Conservation (phyloP, 129 eudicot genomes). For the Centella asiatica region DNA sequence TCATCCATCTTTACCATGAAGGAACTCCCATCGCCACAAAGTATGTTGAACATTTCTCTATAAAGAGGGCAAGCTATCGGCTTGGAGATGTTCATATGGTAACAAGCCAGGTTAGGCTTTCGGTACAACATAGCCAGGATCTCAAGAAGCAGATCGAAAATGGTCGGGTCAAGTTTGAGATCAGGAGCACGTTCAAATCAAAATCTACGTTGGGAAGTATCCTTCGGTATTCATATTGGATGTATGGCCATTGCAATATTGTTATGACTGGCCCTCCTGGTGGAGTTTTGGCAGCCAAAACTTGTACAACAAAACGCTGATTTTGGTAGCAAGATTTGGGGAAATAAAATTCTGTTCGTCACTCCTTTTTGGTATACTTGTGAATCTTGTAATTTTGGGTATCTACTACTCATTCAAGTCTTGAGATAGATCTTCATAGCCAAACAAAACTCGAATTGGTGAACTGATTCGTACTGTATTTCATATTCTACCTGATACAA, state of each 20-base stretch:
- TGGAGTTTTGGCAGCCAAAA: conserved; percentile 53
- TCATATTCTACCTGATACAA: too few relatives aligned
- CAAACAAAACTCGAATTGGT: background rate
- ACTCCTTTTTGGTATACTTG: background rate
- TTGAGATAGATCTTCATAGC: background rate
- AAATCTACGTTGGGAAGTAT: conserved; percentile 59
- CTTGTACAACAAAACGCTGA: conserved; percentile 48
- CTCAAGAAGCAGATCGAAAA: conserved; percentile 43
- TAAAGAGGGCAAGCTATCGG: conserved; percentile 26
- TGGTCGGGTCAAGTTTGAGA: conserved; percentile 45
- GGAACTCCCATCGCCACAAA: conserved; percentile 46
- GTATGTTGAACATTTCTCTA: conserved; percentile 54
- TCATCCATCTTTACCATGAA: conserved; percentile 48
- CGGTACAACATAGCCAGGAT: conserved; percentile 27
- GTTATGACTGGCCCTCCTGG: conserved; percentile 65
- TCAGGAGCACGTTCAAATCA: conserved; percentile 47
- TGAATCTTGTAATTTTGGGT: background rate
- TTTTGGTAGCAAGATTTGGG: background rate
- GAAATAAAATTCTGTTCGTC: background rate
- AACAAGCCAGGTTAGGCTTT: conserved; percentile 63
- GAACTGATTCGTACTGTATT: background rate
- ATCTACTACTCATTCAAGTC: background rate
- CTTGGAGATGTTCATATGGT: conserved; percentile 54
- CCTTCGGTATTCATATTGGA: conserved; percentile 67
- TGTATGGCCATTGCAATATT: conserved; percentile 53